Evolutionary conservation across 192 early-diverging fungal species (phyloP).

Genomic region (Gonapodya sp.): DNA sequence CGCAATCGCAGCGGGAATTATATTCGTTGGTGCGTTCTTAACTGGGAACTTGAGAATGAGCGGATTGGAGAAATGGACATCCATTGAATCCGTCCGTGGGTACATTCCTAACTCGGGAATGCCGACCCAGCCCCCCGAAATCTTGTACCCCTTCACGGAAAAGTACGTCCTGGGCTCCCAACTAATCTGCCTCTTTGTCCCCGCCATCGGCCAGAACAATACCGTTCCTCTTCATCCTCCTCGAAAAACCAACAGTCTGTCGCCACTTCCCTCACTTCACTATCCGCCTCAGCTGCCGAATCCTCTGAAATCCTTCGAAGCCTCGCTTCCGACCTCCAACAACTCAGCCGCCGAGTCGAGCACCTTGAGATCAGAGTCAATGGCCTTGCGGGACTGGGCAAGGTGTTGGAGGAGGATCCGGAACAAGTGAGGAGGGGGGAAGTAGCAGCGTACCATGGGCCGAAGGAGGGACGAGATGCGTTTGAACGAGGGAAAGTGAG

Average conservation of each 20-base stretch:
- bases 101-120: no score
- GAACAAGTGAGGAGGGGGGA: not conserved
- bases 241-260: not conserved
- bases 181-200: no score
- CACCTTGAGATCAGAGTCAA: not conserved
- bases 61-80: no score
- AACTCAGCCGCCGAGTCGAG: not conserved
- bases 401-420: not conserved
- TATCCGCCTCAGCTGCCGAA: not conserved
- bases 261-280: not conserved
- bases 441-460: not conserved
- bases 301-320: not conserved
- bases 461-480: no score
- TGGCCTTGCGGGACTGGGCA: not conserved
- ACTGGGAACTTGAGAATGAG: no score
- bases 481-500: no score
- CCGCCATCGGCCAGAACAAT: no score
- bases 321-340: not conserved
- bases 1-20: not conserved
- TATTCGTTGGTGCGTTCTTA: not conserved
- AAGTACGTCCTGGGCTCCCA: no score
- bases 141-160: no score
- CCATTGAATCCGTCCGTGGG: no score
- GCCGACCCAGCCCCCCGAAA: no score
- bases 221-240: not conserved